These are phyloP conservation scores for Phialophora expanda DNA, from an alignment of 2,329 filamentous ascomycete species.

Conservation along the genomic window DNA sequence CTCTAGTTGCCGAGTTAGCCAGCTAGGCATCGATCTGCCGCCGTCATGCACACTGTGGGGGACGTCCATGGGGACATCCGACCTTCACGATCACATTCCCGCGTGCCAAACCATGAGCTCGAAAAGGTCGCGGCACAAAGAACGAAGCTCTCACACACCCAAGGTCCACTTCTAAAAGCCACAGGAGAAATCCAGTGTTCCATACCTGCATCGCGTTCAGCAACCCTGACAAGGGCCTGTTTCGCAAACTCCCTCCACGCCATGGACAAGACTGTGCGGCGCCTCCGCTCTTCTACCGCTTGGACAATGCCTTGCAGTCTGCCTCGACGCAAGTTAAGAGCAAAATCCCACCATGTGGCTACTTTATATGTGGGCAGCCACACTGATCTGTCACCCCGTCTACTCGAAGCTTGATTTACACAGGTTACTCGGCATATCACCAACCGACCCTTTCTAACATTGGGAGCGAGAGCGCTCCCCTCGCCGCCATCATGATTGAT, in stretches of 20 bases:
- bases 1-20: not conserved
- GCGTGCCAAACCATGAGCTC: not conserved
- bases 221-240: constrained; percentile 7
- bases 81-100: not conserved
- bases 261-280: constrained; percentile 5
- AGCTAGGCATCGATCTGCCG: not conserved
- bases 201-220: constrained; percentile 1
- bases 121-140: constrained; percentile 2
- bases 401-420: not conserved
- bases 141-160: not conserved
- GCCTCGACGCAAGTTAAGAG: constrained; percentile 8
- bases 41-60: not conserved
- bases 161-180: constrained; percentile 8
- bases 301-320: constrained; percentile 3
- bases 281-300: constrained; percentile 3
- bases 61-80: not conserved
- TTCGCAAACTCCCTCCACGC: constrained; percentile 2
- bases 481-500: constrained; percentile 20
- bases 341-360: not conserved
- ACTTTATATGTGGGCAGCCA: not conserved
- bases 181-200: constrained; percentile 11
- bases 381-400: not conserved
- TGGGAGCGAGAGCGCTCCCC: constrained; percentile 2
- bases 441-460: not conserved
- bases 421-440: not conserved